Base-by-base conservation (phyloP, 352 stramenopile genomes). In the Pythium dissimile region DNA sequence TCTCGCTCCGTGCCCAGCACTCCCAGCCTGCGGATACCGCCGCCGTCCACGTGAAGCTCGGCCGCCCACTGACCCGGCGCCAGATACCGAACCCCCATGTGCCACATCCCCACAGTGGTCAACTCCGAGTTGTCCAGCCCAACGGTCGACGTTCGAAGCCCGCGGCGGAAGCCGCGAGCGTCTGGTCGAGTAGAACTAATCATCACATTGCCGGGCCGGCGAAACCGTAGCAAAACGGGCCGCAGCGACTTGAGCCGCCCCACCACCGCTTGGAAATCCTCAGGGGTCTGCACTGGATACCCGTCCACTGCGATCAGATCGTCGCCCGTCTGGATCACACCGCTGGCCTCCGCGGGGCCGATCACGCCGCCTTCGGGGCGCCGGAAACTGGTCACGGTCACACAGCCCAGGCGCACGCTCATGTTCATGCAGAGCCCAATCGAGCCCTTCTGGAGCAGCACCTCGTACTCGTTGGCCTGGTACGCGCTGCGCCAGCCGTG, bases 361-460 rank as follows among this genome's bases (percentile, higher is more conserved):
- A 95, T 83, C 55, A 93, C 73, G 20, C 69, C 69, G 12, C 71
- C 62, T n/a, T 89, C 78, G 3, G 85, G 85, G 4, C 84, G 82
- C 5, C 85, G 80, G 53, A 95, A 95, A 37, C 85, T 90, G 24
- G 84, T 91, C 24, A 95, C 84, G 0, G 75, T 85, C 37, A 95
- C 83, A 8, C 80, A 89, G 10, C 84, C 83, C 53, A 82, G 64
- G 12, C 85, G 79, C 53, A 95, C 81, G 54, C 84, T 93, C 86
- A 95, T 95, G 64, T 95, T 95, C 86, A 95, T 95, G 60, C 86
- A 95, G 27, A 95, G 69, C 2, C 86, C 86, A 39, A 92, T 89
- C 11, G 77, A 88, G 47, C 86, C 86, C 58, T 95, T 95, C 66
- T 93, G 81, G 52, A 95, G 72, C 60, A 92, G 45, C 30, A 95